phyloP scores from a whole-genome alignment of 768 basidiomycete genomes.

The Suillus subaureus region DNA sequence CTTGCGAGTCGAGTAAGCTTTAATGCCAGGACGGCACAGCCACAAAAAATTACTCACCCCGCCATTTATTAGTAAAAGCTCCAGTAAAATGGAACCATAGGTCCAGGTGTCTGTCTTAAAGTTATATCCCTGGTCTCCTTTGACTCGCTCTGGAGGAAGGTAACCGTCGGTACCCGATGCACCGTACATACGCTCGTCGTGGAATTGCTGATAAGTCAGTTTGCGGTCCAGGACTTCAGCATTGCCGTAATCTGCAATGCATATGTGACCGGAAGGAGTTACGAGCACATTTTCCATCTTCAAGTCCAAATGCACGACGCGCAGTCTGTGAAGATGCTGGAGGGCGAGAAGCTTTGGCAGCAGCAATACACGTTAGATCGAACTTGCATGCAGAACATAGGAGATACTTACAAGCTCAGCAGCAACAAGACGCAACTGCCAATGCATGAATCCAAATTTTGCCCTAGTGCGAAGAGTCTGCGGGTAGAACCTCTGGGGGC shows the following conservation, averaged over 20 bases:
- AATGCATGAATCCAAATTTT: slow-evolving; percentile 11
- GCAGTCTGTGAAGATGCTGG: slow-evolving; percentile 17
- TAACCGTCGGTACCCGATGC: slow-evolving; percentile 42
- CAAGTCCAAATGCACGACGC: slow-evolving; percentile 50
- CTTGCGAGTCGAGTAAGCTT: slow-evolving; percentile 3
- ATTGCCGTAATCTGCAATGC: slow-evolving; percentile 21
- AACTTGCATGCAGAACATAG: not conserved
- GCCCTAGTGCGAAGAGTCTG: slow-evolving; percentile 12
- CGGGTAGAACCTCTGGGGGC: slow-evolving; percentile 15
- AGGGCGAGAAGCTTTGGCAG: slow-evolving; percentile 12
- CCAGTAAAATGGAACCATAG: slow-evolving; percentile 31
- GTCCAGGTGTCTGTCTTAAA: slow-evolving; percentile 46
- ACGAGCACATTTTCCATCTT: slow-evolving; percentile 56
- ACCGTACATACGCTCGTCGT: slow-evolving; percentile 5
- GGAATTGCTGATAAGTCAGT: slow-evolving; percentile 7
- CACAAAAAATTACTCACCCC: slow-evolving; percentile 5
- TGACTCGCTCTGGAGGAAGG: slow-evolving; percentile 47
- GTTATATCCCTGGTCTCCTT: slow-evolving; percentile 39
- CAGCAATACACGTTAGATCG: not conserved
- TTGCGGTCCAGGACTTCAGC: slow-evolving; percentile 14
- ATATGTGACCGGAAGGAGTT: slow-evolving; percentile 24
- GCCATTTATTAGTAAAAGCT: slow-evolving; percentile 14
- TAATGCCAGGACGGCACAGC: not conserved
- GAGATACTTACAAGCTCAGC: slow-evolving; percentile 17
- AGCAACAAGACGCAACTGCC: slow-evolving; percentile 16